Conservation (phyloP, 1,284 basidiomycete species). For the Leucoagaricus sp. region DNA sequence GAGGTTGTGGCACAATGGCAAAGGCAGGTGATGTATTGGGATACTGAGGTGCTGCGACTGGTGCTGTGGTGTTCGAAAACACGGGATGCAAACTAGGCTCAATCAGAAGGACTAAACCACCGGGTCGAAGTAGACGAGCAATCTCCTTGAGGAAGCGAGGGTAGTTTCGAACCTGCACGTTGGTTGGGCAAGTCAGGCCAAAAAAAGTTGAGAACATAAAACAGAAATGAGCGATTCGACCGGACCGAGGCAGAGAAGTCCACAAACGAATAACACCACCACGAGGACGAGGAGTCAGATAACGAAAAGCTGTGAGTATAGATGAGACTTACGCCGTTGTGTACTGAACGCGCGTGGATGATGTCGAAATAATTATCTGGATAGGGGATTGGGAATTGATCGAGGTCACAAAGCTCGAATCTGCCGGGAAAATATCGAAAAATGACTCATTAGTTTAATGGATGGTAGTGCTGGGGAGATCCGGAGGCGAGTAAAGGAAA, state of each 20-base stretch:
- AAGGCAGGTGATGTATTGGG: neutral
- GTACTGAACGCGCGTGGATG: conserved; percentile 65
- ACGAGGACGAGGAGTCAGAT: conserved; percentile 10
- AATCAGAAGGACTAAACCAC: conserved; percentile 66
- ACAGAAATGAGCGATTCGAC: conserved; percentile 4
- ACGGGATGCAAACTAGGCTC: conserved; percentile 55
- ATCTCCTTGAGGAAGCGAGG: conserved; percentile 59
- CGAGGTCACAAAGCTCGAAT: conserved; percentile 68
- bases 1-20: neutral
- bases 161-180: conserved; percentile 57
- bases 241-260: conserved; percentile 1
- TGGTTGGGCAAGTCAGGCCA: conserved; percentile 12
- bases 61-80: conserved; percentile 9
- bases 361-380: conserved; percentile 62
- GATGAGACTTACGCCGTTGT: conserved; percentile 52
- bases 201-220: conserved; percentile 11
- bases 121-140: conserved; percentile 63
- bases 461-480: neutral
- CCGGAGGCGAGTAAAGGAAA: conserved; percentile 13
- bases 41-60: no score
- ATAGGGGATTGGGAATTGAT: conserved; percentile 59
- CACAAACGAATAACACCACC: conserved; percentile 13
- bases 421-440: conserved; percentile 32
- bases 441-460: neutral
- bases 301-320: neutral